Evolutionary conservation across 176 grass and related monocot genomes (phyloP).

Genomic region (Calamus simplicifolius): DNA sequence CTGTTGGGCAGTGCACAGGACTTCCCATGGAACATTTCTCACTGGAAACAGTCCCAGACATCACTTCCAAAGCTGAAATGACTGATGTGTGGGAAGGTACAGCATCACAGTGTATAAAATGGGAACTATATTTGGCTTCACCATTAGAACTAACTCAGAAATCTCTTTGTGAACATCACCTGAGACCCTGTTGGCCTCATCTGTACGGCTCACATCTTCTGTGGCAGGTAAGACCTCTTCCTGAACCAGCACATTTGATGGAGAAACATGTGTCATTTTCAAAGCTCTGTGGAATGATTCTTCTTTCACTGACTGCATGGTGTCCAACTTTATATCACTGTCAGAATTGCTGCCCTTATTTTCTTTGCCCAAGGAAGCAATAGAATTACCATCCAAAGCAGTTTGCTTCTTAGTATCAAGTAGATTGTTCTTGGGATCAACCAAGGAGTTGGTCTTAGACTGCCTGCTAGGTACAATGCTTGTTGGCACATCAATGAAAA

Average conservation of each 20-base stretch:
- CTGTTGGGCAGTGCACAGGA: neutral
- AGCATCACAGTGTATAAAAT: too few relatives aligned
- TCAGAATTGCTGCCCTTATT: slow-evolving; percentile 12
- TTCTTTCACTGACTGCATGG: slow-evolving; percentile 19
- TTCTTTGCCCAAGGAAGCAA: slow-evolving; percentile 20
- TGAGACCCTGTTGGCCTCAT: too few relatives aligned
- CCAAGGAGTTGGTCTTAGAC: slow-evolving; percentile 15
- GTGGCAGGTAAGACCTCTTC: neutral
- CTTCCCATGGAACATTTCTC: neutral
- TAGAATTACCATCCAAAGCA: slow-evolving; percentile 18
- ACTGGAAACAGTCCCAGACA: too few relatives aligned
- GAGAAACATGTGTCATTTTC: too few relatives aligned
- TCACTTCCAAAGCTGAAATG: too few relatives aligned
- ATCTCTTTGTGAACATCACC: too few relatives aligned
- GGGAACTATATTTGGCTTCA: too few relatives aligned
- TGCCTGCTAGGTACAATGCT: slow-evolving; percentile 8
- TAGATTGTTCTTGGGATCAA: slow-evolving; percentile 16
- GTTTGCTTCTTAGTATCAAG: slow-evolving; percentile 10
- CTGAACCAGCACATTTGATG: too few relatives aligned
- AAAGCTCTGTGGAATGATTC: slow-evolving; percentile 2
- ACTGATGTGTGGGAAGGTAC: too few relatives aligned
- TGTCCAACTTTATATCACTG: slow-evolving; percentile 10
- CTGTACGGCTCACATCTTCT: neutral
- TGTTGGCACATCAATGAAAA: neutral
- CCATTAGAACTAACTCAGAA: too few relatives aligned